Conservation (phyloP, 441 rosid genomes). For the Pelargonium myrrhifolium region DNA sequence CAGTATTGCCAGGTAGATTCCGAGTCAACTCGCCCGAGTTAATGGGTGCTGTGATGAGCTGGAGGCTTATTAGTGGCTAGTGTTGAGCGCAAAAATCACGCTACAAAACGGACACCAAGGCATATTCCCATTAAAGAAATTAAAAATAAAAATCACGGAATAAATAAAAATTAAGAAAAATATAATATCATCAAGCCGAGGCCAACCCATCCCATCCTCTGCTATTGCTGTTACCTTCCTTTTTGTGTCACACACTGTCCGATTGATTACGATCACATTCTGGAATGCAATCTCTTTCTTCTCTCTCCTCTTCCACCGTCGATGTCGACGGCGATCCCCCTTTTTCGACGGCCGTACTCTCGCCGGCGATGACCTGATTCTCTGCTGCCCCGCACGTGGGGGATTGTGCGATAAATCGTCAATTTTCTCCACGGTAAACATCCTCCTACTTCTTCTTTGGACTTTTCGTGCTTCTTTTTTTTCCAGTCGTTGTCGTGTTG, state of each 20-base stretch:
- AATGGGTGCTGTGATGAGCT: neutral
- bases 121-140: neutral
- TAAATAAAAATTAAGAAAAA: neutral
- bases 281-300: neutral
- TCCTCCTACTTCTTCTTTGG: neutral
- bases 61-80: neutral
- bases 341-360: neutral
- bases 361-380: slow-evolving; percentile 8
- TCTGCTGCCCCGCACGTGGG: neutral
- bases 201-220: too few species aligned
- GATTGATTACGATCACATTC: neutral
- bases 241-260: slow-evolving; percentile 2
- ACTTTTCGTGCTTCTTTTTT: neutral
- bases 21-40: slow-evolving; percentile 1
- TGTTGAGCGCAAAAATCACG: neutral
- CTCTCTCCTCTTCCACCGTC: neutral
- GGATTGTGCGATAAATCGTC: neutral
- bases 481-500: slow-evolving; percentile 4
- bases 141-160: neutral
- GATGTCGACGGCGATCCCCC: neutral
- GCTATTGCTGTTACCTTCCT: neutral
- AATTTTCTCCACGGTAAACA: slow-evolving; percentile 5
- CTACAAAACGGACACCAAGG: slow-evolving; percentile 5
- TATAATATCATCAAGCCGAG: too few species aligned
- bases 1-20: neutral